A percentile compares a stretch with the other conserved stretches of the same genome.
Evolutionary conservation across 352 stramenopile species (phyloP).

Genomic region (Phytophthora gonapodyides): DNA sequence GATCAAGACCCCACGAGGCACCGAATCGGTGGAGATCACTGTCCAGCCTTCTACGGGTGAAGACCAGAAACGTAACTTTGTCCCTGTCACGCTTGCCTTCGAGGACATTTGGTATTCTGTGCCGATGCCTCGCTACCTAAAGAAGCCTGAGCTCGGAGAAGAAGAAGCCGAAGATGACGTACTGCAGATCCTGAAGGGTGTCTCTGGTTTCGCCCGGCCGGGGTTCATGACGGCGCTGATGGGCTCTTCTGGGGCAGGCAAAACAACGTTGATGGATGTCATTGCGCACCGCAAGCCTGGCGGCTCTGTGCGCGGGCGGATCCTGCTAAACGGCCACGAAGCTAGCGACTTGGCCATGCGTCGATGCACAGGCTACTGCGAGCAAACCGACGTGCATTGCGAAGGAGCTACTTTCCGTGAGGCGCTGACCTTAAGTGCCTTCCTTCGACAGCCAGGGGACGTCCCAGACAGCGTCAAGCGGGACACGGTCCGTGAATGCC

Average conservation of each 20-base stretch:
- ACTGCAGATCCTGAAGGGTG: conserved; percentile 79
- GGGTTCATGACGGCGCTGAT: conserved; percentile 67
- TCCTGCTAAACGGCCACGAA: conserved; percentile 58
- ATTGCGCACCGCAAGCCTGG: conserved; percentile 46
- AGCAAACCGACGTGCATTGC: conserved; percentile 54
- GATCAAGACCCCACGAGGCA: conserved; percentile 32
- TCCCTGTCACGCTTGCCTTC: conserved; percentile 49
- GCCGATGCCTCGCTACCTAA: conserved; percentile 38
- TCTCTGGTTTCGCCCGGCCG: conserved; percentile 57
- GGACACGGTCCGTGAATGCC: conserved; percentile 72
- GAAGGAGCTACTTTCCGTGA: conserved; percentile 86
- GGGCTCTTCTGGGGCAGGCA: conserved; percentile 55
- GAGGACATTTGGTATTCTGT: conserved; percentile 49
- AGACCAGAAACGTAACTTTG: conserved; percentile 30
- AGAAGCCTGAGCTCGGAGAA: conserved; percentile 1
- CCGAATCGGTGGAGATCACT: conserved; percentile 20
- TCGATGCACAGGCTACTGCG: conserved; percentile 53
- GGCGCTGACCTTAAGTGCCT: conserved; percentile 89
- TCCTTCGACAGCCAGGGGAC: conserved; percentile 60
- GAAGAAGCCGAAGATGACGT: conserved; percentile 34
- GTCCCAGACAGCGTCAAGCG: conserved; percentile 42
- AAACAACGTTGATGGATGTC: conserved; percentile 46
- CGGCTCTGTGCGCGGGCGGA: conserved; percentile 42
- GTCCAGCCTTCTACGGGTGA: conserved; percentile 13
- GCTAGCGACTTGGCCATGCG: conserved; percentile 52